Evolutionary conservation across 2,329 filamentous ascomycete species (phyloP).

Genomic region (Trichoderma endophyticum): DNA sequence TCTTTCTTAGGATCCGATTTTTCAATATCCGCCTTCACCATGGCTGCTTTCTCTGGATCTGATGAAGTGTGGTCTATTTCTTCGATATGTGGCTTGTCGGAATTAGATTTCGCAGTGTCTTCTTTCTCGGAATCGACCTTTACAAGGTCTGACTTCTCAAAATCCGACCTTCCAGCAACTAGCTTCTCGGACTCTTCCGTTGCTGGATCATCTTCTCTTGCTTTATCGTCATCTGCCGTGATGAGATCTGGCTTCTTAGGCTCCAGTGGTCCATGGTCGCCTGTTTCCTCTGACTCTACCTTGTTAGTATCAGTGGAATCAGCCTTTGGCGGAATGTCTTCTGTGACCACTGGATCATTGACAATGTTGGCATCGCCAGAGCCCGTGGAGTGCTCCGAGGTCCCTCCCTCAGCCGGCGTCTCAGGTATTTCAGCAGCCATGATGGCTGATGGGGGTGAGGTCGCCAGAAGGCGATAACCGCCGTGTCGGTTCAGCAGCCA

Average conservation of each 20-base stretch:
- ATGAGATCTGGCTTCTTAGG: not conserved
- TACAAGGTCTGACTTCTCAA: not conserved
- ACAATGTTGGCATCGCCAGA: not conserved
- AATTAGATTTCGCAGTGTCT: not conserved
- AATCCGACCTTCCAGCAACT: not conserved
- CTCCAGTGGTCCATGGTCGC: not conserved
- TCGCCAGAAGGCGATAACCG: conserved; percentile 13
- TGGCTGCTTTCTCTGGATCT: not conserved
- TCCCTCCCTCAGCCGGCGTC: not conserved
- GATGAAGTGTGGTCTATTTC: not conserved
- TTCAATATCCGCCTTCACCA: not conserved
- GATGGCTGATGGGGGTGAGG: conserved; percentile 18
- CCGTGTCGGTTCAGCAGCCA: not conserved
- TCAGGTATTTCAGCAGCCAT: conserved; percentile 1
- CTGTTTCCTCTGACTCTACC: not conserved
- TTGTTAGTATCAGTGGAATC: not conserved
- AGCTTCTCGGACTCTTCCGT: not conserved
- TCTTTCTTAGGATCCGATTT: not conserved
- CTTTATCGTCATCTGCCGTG: not conserved
- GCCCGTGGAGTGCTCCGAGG: not conserved
- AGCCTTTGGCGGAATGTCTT: not conserved
- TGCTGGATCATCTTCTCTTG: not conserved
- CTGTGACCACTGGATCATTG: not conserved
- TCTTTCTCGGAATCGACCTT: not conserved
- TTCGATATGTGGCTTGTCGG: not conserved